A percentile compares a stretch with the other conserved stretches of the same genome.
phyloP scores from a whole-genome alignment of 2,329 filamentous ascomycete genomes.

The Exutisphaerella laricina region DNA sequence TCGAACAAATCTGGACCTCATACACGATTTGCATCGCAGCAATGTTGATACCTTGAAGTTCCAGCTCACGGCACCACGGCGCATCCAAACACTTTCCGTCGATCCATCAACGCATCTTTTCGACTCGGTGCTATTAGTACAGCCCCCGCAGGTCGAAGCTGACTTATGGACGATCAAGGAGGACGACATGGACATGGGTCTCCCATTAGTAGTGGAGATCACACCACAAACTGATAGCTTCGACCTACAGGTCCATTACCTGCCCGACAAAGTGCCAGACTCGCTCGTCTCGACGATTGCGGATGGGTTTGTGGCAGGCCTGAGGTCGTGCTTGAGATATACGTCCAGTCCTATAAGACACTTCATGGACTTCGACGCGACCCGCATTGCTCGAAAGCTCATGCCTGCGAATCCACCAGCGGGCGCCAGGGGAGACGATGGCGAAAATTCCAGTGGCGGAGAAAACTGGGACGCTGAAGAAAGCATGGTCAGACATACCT shows the following conservation, averaged over 20 bases:
- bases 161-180: constrained; percentile 51
- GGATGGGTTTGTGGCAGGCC: constrained; percentile 28
- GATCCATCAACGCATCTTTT: constrained; percentile 57
- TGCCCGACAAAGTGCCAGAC: constrained; percentile 57
- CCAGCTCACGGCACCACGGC: constrained; percentile 70
- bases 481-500: constrained; percentile 47
- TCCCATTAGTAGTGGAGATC: constrained; percentile 72
- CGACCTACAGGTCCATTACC: constrained; percentile 46
- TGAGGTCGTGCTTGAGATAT: constrained; percentile 26
- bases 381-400: constrained; percentile 16
- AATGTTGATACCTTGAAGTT: constrained; percentile 60
- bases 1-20: constrained; percentile 51
- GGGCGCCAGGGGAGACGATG: neutral
- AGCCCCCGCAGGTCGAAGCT: constrained; percentile 51
- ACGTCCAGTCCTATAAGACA: constrained; percentile 24
- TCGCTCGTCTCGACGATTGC: constrained; percentile 17
- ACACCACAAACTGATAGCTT: constrained; percentile 50
- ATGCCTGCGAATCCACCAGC: constrained; percentile 1
- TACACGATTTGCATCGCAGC: constrained; percentile 54
- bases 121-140: constrained; percentile 74
- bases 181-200: constrained; percentile 58
- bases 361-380: constrained; percentile 16
- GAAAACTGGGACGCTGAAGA: constrained; percentile 50
- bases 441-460: neutral
- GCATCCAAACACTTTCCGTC: constrained; percentile 53